These are phyloP conservation scores for Candida chauliodis DNA, from an alignment of 805 yeast genomes.

Conservation along the genomic window DNA sequence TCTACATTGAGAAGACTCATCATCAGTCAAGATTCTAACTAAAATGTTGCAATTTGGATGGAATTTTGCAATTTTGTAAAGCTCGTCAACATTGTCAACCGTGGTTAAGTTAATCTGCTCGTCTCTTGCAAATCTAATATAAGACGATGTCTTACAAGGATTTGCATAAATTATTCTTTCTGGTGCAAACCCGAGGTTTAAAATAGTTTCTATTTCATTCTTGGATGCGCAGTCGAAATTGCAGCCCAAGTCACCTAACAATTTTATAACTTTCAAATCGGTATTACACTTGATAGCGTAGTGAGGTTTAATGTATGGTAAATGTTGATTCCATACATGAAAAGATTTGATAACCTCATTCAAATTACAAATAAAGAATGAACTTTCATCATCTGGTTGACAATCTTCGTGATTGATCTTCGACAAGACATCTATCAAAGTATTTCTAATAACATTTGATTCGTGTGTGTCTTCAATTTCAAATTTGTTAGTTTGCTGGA, in stretches of 20 bases:
- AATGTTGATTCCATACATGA: conserved; percentile 55
- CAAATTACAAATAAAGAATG: conserved; percentile 85
- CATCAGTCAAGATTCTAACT: conserved; percentile 86
- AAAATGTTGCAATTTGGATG: conserved; percentile 72
- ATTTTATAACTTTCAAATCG: conserved; percentile 52
- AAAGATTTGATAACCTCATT: conserved; percentile 64
- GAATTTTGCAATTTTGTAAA: conserved; percentile 62
- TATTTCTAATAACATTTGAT: conserved; percentile 28
- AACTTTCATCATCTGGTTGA: conserved; percentile 73
- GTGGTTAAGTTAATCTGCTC: conserved; percentile 68
- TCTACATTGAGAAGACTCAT: conserved; percentile 80
- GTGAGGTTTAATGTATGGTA: conserved; percentile 80
- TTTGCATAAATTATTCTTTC: conserved; percentile 81
- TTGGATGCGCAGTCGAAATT: conserved; percentile 94
- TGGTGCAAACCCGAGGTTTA: conserved; percentile 61
- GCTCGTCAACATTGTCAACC: conserved; percentile 84
- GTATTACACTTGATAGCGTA: conserved; percentile 96
- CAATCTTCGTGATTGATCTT: conserved; percentile 55
- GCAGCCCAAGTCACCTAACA: conserved; percentile 59
- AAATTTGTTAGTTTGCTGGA: conserved; percentile 1
- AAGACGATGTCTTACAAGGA: conserved; percentile 88
- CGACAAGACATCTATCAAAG: conserved; percentile 38
- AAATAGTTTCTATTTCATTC: conserved; percentile 68
- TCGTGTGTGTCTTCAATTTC: background rate
- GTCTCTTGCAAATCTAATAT: conserved; percentile 65